Evolutionary conservation across 2,329 filamentous ascomycete genomes (phyloP).

Genomic region (Aspergillus sp.): DNA sequence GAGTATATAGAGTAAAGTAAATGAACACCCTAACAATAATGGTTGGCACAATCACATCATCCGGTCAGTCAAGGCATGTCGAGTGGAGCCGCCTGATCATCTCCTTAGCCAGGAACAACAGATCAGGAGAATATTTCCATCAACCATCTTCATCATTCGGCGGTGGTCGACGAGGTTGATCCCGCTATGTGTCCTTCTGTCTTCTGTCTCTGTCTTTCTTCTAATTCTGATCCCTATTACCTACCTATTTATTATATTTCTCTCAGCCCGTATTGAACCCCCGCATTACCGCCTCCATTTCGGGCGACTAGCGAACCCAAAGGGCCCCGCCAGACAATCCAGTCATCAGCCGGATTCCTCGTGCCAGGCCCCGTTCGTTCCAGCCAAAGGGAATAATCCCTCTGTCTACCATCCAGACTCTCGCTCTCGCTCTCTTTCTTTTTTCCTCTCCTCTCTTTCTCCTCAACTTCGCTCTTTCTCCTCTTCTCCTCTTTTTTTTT

Average conservation of each 20-base stretch:
- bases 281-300: constrained; percentile 16
- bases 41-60: too few species aligned
- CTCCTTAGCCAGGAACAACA: too few species aligned
- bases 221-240: background rate
- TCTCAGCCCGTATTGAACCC: constrained; percentile 1
- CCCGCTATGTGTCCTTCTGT: too few species aligned
- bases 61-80: too few species aligned
- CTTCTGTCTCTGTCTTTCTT: too few species aligned
- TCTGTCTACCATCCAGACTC: constrained; percentile 13
- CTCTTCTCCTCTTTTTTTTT: constrained; percentile 5
- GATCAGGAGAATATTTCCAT: too few species aligned
- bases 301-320: constrained; percentile 16
- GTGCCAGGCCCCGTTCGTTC: constrained; percentile 15
- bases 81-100: too few species aligned
- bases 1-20: too few species aligned
- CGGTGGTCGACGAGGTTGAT: too few species aligned
- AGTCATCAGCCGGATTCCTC: constrained; percentile 6
- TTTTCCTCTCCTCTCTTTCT: constrained; percentile 7
- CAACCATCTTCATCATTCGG: too few species aligned
- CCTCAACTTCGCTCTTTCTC: background rate
- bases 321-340: constrained; percentile 9
- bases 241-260: too few species aligned
- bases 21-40: too few species aligned
- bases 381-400: constrained; percentile 22
- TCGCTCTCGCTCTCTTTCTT: constrained; percentile 10